These are phyloP conservation scores for Agaricus sinodeliciosus DNA, from an alignment of 768 basidiomycete species.

Conservation along the genomic window DNA sequence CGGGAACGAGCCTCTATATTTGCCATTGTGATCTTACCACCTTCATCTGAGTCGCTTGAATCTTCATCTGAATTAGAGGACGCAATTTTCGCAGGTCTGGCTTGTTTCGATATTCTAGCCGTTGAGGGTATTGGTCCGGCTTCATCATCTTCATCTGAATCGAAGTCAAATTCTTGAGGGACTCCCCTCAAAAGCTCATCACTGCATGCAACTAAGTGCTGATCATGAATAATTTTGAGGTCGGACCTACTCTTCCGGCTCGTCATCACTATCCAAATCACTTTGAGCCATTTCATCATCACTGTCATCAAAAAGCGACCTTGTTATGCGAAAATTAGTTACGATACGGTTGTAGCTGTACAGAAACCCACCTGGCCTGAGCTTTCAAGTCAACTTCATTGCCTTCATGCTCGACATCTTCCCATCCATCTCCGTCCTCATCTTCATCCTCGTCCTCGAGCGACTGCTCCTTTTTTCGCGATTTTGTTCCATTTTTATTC, in stretches of 20 bases:
- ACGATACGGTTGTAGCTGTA: neutral
- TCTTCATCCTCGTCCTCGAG: constrained; percentile 19
- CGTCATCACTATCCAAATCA: constrained; percentile 44
- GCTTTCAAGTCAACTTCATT: constrained; percentile 36
- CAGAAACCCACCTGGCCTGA: constrained; percentile 30
- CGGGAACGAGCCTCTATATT: constrained; percentile 82
- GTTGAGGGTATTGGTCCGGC: constrained; percentile 29
- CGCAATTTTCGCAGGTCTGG: constrained; percentile 40
- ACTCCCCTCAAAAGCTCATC: constrained; percentile 45
- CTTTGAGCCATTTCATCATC: constrained; percentile 32
- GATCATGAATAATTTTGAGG: neutral
- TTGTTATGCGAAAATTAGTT: constrained; percentile 15
- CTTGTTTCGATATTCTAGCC: constrained; percentile 48
- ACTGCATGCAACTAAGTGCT: constrained; percentile 19
- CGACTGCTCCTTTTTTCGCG: constrained; percentile 8
- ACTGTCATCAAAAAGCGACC: constrained; percentile 40
- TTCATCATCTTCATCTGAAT: constrained; percentile 53
- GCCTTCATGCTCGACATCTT: constrained; percentile 39
- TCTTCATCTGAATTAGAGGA: constrained; percentile 42
- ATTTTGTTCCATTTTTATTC: constrained; percentile 10
- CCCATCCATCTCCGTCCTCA: constrained; percentile 50
- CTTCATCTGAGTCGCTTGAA: constrained; percentile 36
- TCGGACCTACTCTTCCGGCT: constrained; percentile 23
- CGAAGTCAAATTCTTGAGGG: constrained; percentile 57
- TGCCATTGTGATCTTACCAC: constrained; percentile 58